Conservation (phyloP, 805 yeast species). For the Starmerella bombicola region DNA sequence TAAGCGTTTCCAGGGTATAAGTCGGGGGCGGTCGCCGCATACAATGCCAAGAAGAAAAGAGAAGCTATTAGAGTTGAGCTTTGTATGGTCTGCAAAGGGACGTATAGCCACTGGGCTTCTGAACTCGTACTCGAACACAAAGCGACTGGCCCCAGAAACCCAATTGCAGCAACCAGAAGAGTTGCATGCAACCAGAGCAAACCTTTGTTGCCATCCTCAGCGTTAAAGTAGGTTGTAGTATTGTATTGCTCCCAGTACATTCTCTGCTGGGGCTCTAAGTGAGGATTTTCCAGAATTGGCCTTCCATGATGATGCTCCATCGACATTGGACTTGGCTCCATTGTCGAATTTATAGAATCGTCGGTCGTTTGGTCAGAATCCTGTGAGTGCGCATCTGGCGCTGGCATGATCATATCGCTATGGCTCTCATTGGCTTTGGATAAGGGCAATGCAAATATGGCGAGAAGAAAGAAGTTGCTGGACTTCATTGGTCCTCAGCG, state of each 20-base stretch:
- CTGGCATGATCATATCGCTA: background rate
- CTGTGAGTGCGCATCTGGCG: background rate
- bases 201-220: slow-evolving; percentile 36
- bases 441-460: background rate
- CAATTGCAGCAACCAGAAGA: slow-evolving; percentile 35
- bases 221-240: slow-evolving; percentile 54
- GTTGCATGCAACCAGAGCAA: slow-evolving; percentile 46
- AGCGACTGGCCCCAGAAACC: slow-evolving; percentile 53
- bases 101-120: slow-evolving; percentile 40
- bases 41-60: slow-evolving; percentile 43
- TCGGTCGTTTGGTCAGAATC: background rate
- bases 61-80: slow-evolving; percentile 36
- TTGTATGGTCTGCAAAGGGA: slow-evolving; percentile 46
- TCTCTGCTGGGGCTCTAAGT: slow-evolving; percentile 58
- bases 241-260: slow-evolving; percentile 68
- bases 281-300: slow-evolving; percentile 45
- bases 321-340: slow-evolving; percentile 18
- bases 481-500: background rate
- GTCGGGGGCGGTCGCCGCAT: slow-evolving; percentile 46
- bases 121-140: slow-evolving; percentile 50
- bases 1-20: slow-evolving; percentile 72
- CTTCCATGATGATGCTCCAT: slow-evolving; percentile 23
- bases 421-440: background rate
- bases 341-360: background rate
- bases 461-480: background rate